Evolutionary conservation across 441 rosid species (phyloP), one percentile per base, ranked within the genome.

Genomic region (Macaranga tanarius): DNA sequence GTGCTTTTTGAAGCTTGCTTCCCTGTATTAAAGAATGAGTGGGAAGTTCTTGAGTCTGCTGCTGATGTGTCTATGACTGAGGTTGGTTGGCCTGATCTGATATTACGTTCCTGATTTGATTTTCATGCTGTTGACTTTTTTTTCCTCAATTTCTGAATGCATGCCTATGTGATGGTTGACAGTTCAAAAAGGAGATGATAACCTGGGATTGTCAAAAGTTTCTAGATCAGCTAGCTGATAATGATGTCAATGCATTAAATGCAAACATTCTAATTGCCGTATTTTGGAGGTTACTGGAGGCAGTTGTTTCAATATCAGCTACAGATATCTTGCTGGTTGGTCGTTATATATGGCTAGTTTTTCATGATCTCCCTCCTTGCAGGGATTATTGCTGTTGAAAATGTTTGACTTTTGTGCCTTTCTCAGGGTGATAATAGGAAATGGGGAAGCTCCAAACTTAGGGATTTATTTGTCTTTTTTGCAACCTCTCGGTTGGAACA

Each of bases 211-310:
- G 95, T 84, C 76, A 65, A 79, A 86, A 73, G 74, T 90, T 89
- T 74, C 57, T 89, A 67, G 90, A 84, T 81, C 90, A 86, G 83
- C 84, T 91, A 66, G 77, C 73, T 63, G 79, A 81, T 77, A 68
- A 81, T 74, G 86, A 89, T 79, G 31, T 85, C 57, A 71, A 79
- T 79, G 75, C 80, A 28, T 74, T 88, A 63, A 91, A 89, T 79
- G 65, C 74, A 40, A 79, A 82, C 77, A 81, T 94, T 70, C 74
- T 94, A 65, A 73, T 89, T 59, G 87, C 88, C 82, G 57, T 83
- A 71, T 89, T 88, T 79, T 92, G 97, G 98, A 88, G 86, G 83
- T 76, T 96, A 73, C 76, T 87, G 52, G 91, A 82, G 82, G 84
- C 86, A 20, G 74, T 87, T 71, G 65, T 79, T 72, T 80, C 84